Conservation (phyloP, 257 asterid genomes). For the Nicotiana benthamiana region DNA sequence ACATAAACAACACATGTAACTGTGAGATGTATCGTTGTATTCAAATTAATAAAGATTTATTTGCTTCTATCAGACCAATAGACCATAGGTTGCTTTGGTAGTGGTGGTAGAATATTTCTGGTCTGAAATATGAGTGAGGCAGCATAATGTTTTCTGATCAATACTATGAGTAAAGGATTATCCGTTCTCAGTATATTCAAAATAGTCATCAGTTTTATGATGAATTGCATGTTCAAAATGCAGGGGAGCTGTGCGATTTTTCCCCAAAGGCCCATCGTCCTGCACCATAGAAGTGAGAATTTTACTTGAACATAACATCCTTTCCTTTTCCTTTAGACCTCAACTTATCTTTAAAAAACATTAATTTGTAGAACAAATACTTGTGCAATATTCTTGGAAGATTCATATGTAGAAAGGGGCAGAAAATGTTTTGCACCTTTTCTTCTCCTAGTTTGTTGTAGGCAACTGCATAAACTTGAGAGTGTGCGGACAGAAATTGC, state of each 20-base stretch:
- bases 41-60: not conserved
- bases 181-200: not conserved
- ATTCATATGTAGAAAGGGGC: not conserved
- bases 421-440: not conserved
- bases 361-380: not conserved
- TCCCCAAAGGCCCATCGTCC: slow-evolving; percentile 68
- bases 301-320: slow-evolving; percentile 10
- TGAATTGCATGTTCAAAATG: slow-evolving; percentile 12
- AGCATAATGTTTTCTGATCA: not conserved
- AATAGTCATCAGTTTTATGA: not conserved
- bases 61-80: not conserved
- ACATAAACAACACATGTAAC: not conserved
- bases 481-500: not conserved
- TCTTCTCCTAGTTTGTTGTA: not conserved
- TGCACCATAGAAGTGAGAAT: slow-evolving; percentile 66
- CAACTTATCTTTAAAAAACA: not conserved
- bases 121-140: not conserved
- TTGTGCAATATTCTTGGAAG: not conserved
- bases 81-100: not conserved
- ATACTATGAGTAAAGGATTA: not conserved
- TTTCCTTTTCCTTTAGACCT: not conserved
- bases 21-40: not conserved
- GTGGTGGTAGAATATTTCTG: not conserved
- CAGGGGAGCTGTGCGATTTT: slow-evolving; percentile 97
- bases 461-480: not conserved